Percentiles rank a stretch among this genome's conserved stretches.
Evolutionary conservation across 176 grass and related monocot species (phyloP).

Genomic region (Zizania latifolia): DNA sequence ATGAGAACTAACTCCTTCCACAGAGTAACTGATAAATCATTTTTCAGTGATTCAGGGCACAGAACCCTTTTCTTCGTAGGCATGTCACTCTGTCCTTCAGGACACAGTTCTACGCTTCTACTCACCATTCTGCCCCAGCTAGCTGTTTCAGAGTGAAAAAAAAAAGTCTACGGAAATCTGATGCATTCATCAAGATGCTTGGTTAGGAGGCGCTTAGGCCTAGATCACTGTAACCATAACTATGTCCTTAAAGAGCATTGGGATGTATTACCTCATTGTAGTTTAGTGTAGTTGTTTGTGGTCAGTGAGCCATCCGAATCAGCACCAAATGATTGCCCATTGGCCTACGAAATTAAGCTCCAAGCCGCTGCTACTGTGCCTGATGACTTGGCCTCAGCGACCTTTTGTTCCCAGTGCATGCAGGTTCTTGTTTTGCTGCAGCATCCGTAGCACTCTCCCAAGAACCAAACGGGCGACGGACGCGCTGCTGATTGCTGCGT

Average conservation of each 20-base stretch:
- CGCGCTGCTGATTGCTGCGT: constrained; percentile 22
- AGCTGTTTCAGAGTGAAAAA: constrained; percentile 23
- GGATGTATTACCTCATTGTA: neutral
- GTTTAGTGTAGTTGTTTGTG: neutral
- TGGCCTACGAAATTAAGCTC: constrained; percentile 30
- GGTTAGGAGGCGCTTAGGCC: neutral
- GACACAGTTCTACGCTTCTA: neutral
- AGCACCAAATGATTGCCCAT: constrained; percentile 29
- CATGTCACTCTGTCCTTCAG: neutral
- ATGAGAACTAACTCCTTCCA: neutral
- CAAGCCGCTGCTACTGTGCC: constrained; percentile 11
- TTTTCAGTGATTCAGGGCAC: neutral
- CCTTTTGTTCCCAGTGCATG: constrained; percentile 21
- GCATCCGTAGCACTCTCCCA: constrained; percentile 1
- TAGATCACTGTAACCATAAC: neutral
- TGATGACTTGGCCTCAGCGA: constrained; percentile 25
- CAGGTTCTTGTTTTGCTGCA: constrained; percentile 1
- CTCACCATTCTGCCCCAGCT: neutral
- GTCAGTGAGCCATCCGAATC: constrained; percentile 42
- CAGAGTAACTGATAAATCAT: no score
- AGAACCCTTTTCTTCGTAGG: neutral
- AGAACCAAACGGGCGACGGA: neutral
- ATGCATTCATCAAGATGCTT: neutral
- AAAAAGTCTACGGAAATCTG: neutral
- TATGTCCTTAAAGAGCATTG: neutral